A percentile compares a stretch with the other conserved stretches of the same genome.
Conservation (phyloP, 2,329 filamentous ascomycete genomes). For the Chaetothyriales sp. region DNA sequence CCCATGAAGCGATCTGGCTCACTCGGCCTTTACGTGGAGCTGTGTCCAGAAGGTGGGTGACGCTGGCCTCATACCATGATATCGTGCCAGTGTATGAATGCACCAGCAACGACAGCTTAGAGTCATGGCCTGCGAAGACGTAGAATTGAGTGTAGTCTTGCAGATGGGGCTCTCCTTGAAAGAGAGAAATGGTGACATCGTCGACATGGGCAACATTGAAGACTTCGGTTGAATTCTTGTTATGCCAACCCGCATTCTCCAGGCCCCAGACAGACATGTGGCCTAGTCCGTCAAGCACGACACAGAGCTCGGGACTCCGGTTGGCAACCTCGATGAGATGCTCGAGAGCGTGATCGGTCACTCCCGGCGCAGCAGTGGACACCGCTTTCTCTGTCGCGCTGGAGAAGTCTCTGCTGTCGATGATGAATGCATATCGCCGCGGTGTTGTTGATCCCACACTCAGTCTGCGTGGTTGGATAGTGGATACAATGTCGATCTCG, state of each 20-base stretch:
- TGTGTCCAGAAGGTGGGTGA: constrained; percentile 65
- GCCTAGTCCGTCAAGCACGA: constrained; percentile 69
- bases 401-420: constrained; percentile 68
- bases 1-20: constrained; percentile 53
- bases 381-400: constrained; percentile 63
- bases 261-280: constrained; percentile 86
- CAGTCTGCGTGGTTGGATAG: constrained; percentile 45
- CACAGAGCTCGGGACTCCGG: constrained; percentile 69
- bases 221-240: constrained; percentile 50
- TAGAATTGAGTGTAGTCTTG: constrained; percentile 54
- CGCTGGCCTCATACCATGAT: constrained; percentile 61
- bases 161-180: constrained; percentile 15
- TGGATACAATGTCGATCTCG: constrained; percentile 57
- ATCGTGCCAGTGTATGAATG: constrained; percentile 79
- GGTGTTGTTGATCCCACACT: constrained; percentile 25
- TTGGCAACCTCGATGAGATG: constrained; percentile 78
- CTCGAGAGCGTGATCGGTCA: constrained; percentile 58
- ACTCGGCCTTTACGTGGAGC: constrained; percentile 45
- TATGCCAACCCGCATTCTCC: constrained; percentile 65
- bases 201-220: constrained; percentile 76
- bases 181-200: constrained; percentile 33
- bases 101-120: constrained; percentile 55
- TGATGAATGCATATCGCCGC: constrained; percentile 58
- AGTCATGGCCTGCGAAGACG: constrained; percentile 53
- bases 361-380: constrained; percentile 42